Evolutionary conservation across 768 basidiomycete genomes (phyloP).

Genomic region (Porphyrellus cyaneotinctus): DNA sequence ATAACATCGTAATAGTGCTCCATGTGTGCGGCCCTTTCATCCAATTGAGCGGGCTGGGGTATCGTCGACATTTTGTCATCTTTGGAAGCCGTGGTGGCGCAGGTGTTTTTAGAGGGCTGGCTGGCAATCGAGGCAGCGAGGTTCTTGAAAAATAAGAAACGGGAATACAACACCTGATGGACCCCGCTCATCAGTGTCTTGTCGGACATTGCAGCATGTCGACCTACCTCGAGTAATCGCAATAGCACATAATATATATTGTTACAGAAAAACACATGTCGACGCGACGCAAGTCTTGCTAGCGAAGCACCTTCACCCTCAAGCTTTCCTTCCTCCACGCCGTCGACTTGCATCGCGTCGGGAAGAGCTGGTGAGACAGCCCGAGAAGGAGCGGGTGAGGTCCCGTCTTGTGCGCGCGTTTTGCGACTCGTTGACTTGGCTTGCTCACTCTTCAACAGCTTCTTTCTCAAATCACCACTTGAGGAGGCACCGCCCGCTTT

Average conservation of each 20-base stretch:
- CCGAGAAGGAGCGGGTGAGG: conserved; percentile 55
- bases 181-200: conserved; percentile 1
- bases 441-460: conserved; percentile 76
- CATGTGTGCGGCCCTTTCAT: conserved; percentile 41
- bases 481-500: conserved; percentile 38
- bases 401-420: conserved; percentile 50
- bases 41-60: conserved; percentile 27
- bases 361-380: conserved; percentile 56
- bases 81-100: conserved; percentile 15
- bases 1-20: conserved; percentile 78
- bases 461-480: conserved; percentile 72
- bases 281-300: conserved; percentile 38
- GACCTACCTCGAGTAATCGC: conserved; percentile 77
- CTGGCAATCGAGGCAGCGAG: conserved; percentile 48
- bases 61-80: conserved; percentile 30
- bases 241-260: conserved; percentile 84
- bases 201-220: background rate
- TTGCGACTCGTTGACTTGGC: conserved; percentile 65
- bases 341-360: conserved; percentile 39
- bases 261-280: conserved; percentile 79
- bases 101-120: conserved; percentile 10
- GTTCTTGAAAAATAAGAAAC: conserved; percentile 76
- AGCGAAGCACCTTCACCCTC: conserved; percentile 15
- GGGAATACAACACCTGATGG: conserved; percentile 72
- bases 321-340: conserved; percentile 26